Base-by-base conservation (phyloP, 208 protist genomes). In the Crithidia acanthocephali region DNA sequence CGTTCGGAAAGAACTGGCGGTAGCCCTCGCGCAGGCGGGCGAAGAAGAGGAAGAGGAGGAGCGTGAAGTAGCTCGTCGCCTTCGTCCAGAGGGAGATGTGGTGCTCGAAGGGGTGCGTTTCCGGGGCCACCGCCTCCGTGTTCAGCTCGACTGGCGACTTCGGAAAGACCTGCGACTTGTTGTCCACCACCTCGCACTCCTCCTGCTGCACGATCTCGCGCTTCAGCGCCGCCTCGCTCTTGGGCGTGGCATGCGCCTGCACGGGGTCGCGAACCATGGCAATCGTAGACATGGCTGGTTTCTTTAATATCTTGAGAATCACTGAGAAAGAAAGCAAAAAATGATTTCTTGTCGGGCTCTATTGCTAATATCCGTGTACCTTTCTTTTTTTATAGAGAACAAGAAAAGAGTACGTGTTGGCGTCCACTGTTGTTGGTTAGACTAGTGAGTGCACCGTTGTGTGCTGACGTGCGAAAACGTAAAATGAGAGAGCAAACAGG, bases 31-130 rank as follows among this genome's bases (percentile, higher is more conserved):
- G 75, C 28, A 87, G 45, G 35, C 85, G 62, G 32, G 77, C 84
- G 25, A 94, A 79, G 25, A 74, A 28, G n/a, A 85, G 37, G 32
- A 91, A 66, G 20, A 97, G 60, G 45, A 71, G 33, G 62, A 93
- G 86, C 9, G 81, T 81, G 48, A 93, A 53, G 79, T 91, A 92
- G 33, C 76, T 87, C 6, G 81, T 79, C n/a, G 84, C 47, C 52
- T 70, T 66, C 10, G 76, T 81, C 76, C 64, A 82, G 27, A 76
- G 50, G 37, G 79, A 74, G 44, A 84, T 69, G 33, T 84, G 25
- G 58, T 79, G 80, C 60, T 79, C 80, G n/a, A 84, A 78, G 27
- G 57, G 64, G 48, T 66, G 56, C 32, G 42, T 48, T 33, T 69
- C 63, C n/a, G 61, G 18, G 25, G 45, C 33, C n/a, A 16, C 45